Conservation (phyloP, 257 asterid species). For the Prunella vulgaris region DNA sequence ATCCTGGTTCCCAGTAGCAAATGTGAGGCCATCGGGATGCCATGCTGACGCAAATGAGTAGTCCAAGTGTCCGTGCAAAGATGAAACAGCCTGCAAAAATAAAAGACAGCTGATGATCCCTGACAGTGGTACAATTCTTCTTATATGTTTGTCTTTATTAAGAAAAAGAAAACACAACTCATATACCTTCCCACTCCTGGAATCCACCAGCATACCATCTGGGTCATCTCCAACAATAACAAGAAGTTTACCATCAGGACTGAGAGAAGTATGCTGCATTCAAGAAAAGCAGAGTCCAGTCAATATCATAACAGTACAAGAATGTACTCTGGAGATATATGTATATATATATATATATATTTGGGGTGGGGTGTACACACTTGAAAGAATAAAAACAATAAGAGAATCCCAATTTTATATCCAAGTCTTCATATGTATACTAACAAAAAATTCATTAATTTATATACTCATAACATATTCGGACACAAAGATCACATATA, state of each 20-base stretch:
- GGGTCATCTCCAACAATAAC: constrained; percentile 84
- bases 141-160: not conserved
- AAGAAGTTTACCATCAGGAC: constrained; percentile 78
- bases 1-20: constrained; percentile 97
- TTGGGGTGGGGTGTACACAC: too few species aligned
- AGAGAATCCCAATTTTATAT: too few species aligned
- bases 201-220: constrained; percentile 68
- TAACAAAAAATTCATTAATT: too few species aligned
- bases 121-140: not conserved
- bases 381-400: too few species aligned
- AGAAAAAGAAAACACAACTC: not conserved
- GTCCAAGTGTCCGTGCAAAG: constrained; percentile 71
- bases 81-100: constrained; percentile 46
- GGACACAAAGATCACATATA: not conserved
- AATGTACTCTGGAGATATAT: not conserved
- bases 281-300: constrained; percentile 8
- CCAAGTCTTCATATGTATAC: too few species aligned
- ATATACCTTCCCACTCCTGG: constrained; percentile 67
- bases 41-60: constrained; percentile 92
- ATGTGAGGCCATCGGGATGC: constrained; percentile 80
- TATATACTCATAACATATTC: not conserved
- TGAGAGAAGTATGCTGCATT: constrained; percentile 80
- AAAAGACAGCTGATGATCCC: not conserved
- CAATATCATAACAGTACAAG: not conserved
- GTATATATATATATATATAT: too few species aligned